Base-by-base conservation (phyloP, 768 basidiomycete species). In the Agrocybe pediades region DNA sequence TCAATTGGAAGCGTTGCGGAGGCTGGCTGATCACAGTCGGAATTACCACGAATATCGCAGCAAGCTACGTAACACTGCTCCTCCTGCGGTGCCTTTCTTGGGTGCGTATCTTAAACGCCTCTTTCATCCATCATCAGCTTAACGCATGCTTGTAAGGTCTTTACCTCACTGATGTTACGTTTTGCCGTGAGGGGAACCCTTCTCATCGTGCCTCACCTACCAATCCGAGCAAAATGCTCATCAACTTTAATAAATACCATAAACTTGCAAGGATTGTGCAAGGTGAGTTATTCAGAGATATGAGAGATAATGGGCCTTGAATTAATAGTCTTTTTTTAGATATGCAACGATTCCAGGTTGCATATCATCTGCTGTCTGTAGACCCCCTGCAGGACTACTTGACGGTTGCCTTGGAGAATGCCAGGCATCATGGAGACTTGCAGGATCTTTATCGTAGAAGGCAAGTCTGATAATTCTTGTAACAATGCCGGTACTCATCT, bases 241-340 rank as follows among this genome's bases (percentile, higher is more conserved):
- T 98, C 67, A 99, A 99, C 71, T 95, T 97, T 65, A 96, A 95
- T 71, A 96, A 97, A 70, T 98, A 97, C 63, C 89, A 90, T 65
- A 96, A 92, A 67, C 79, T 95, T 54, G 88, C 88, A 27, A 79
- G 86, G 63, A 93, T 96, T 60, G 81, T 94, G 41, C 86, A 90
- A 75, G 90, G 90, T 83, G 59, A 16, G 30, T 54, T 17, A 29
- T 9, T 2, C 45, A 6, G 9, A n/a, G n/a, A 17, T 23, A 42
- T 42, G 9, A 15, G 21, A 25, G 2, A 25, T 49, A n/a, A 25
- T 20, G 6, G 27, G 36, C 43, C 17, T 41, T 9, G 19, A 24
- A 19, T 45, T 11, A 26, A 27, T 41, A 45, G 26, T 33, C 46
- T 55, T 46, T 30, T 40, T 25, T 51, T 26, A 87, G 93, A 95